Evolutionary conservation across 352 stramenopile species (phyloP), one percentile per base, ranked within the genome.

Genomic region (Pythium phragmiticola): DNA sequence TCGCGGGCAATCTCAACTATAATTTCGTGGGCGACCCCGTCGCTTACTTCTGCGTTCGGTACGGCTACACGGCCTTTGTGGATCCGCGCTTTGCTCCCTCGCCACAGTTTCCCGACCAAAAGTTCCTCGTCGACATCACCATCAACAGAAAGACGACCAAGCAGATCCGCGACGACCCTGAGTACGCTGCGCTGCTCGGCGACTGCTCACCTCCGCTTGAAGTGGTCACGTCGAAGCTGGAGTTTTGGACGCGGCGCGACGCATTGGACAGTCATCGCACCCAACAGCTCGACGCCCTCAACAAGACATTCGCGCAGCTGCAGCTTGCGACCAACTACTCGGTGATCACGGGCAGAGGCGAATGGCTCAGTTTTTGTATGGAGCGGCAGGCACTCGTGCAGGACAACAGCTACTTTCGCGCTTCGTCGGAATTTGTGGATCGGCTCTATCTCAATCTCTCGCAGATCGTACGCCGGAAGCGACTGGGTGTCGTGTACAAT

Each of bases 1-100:
- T 60, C 13, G 16, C 26, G 3, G 53, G 51, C 21, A 62, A 68
- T 46, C 26, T 68, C 51, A 68, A 62, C 28, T 16, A 39, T 30
- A 57, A 57, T 45, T 62, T 52, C 21, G 36, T 33, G 4, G 11
- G 28, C 14, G 61, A 61, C 19, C 53, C 51, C n/a, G 30, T 50
- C 14, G 45, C 21, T 3, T 41, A 37, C 3, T 53, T 68, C 19
- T 68, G 61, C 28, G 61, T 62, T 33, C 42, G 41, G 43, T 52
- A 52, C 46, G 36, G 13, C 28, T 14, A 41, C 17, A 28, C 26
- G 12, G 42, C 42, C 3, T 11, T 46, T 33, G 19, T 68, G 23
- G 59, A 62, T 34, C 61, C 41, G 23, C 39, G 45, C 2, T 30
- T 66, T 19, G n/a, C 23, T 16, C 11, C 54, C 12, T n/a, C 50